Evolutionary conservation across 1,284 basidiomycete species (phyloP), one percentile per base, ranked within the genome.

Genomic region (Lentinus polychrous): DNA sequence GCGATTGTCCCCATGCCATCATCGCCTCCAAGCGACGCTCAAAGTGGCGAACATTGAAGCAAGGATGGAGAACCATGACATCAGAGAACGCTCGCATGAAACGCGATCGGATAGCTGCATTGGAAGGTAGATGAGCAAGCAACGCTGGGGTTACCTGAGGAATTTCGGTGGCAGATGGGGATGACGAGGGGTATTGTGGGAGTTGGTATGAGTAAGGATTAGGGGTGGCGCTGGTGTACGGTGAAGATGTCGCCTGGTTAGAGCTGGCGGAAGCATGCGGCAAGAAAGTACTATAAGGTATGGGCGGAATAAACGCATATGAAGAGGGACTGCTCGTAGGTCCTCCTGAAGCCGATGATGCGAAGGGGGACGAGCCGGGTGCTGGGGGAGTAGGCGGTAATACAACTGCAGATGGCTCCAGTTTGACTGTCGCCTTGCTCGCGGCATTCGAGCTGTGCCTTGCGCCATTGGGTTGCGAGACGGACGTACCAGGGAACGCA

Each of bases 11-110:
- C 72, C 66, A 74, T 24, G 54, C 57, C 57, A 76, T 70, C 67
- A 78, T 71, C 12, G 62, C 66, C 20, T 74, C 70, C 38, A 73
- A 60, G 6, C 75, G 73, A 43, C 67, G 59, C 48, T 66, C 67
- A 53, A 77, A 77, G 46, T 75, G 67, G n/a, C 66, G 70, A 27
- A 74, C 67, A 55, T 76, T 77, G 58, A 77, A 68, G 46, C 67
- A 77, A 1, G 76, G 76, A 39, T 72, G 74, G 55, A 76, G 69
- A 48, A 65, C 67, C 63, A 76, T 67, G 2, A 69, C 66, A 39
- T 73, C 70, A 41, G 67, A 64, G n/a, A 76, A 60, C 3, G 66
- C 66, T 35, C 65, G 62, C 4, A 69, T 61, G 2, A 72, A 65
- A 20, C 63, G 64, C 10, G 66, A 62, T 22, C 74, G 69, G 39